Conservation (phyloP, 805 yeast species). For the Metschnikowia similis region DNA sequence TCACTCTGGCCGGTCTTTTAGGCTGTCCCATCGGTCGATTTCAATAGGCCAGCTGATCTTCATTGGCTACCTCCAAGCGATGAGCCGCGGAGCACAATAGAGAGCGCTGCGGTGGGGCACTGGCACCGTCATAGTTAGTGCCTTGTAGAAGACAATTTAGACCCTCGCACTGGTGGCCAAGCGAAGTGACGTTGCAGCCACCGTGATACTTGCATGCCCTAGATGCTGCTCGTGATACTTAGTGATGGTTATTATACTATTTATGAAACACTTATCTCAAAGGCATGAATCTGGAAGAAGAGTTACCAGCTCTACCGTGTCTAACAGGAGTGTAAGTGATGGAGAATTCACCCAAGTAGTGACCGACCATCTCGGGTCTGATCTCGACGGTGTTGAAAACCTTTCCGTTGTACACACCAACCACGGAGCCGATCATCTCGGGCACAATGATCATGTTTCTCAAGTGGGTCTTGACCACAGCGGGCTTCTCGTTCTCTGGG, state of each 20-base stretch:
- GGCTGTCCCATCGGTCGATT: too few relatives aligned
- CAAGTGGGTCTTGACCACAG: slow-evolving; percentile 96
- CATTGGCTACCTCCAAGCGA: too few relatives aligned
- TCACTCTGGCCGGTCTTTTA: too few relatives aligned
- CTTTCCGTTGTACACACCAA: slow-evolving; percentile 99
- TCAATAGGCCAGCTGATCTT: too few relatives aligned
- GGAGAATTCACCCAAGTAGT: slow-evolving; percentile 99
- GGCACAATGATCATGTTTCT: slow-evolving; percentile 99
- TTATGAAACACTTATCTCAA: slow-evolving; percentile 33
- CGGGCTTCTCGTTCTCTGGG: slow-evolving; percentile 93
- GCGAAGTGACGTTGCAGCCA: background rate
- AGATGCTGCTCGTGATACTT: slow-evolving; percentile 2
- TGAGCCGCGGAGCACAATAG: too few relatives aligned
- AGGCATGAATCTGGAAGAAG: slow-evolving; percentile 76
- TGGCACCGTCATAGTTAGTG: too few relatives aligned
- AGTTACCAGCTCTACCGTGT: slow-evolving; percentile 98
- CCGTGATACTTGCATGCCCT: background rate
- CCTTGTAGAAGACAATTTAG: too few relatives aligned
- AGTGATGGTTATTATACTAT: slow-evolving; percentile 17
- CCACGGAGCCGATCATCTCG: slow-evolving; percentile 99
- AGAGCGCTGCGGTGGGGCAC: too few relatives aligned
- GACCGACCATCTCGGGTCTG: slow-evolving; percentile 99
- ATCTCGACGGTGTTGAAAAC: slow-evolving; percentile 98
- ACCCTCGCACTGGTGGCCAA: too few relatives aligned
- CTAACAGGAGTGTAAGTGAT: slow-evolving; percentile 99